Percentiles rank a stretch among this genome's conserved stretches.
These are phyloP conservation scores for Colletotrichum limetticola DNA, from an alignment of 2,329 filamentous ascomycete species.

Conservation along the genomic window DNA sequence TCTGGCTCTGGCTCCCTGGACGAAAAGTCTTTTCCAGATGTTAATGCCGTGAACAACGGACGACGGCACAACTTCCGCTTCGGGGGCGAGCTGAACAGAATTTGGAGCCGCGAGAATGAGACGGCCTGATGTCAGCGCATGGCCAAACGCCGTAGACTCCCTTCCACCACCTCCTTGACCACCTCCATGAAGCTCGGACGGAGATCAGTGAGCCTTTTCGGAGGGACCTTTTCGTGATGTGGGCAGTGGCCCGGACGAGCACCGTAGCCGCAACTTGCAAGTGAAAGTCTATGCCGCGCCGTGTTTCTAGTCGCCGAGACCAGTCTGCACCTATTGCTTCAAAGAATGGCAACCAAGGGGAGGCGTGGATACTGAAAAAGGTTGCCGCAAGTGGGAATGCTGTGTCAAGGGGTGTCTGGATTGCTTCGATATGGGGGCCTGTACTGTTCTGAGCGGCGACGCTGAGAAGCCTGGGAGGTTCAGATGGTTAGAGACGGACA, in stretches of 20 bases:
- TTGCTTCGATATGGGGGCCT: not conserved
- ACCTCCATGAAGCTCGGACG: not conserved
- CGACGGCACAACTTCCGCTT: constrained; percentile 16
- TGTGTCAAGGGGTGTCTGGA: not conserved
- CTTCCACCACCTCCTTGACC: not conserved
- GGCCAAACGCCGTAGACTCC: constrained; percentile 5
- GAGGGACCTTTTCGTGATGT: constrained; percentile 23
- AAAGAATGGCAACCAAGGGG: not conserved
- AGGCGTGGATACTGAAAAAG: not conserved
- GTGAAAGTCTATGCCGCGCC: not conserved
- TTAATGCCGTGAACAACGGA: constrained; percentile 24
- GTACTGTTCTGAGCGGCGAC: not conserved
- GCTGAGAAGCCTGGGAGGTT: not conserved
- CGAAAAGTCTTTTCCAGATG: constrained; percentile 17
- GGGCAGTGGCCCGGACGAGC: constrained; percentile 2
- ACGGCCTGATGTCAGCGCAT: constrained; percentile 15
- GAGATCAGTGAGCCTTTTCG: not conserved
- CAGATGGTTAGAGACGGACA: not conserved
- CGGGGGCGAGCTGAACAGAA: constrained; percentile 5
- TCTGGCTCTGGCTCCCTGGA: not conserved
- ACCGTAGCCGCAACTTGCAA: not conserved
- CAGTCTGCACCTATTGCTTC: not conserved
- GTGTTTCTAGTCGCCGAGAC: not conserved
- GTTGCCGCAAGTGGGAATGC: not conserved
- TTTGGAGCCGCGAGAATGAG: not conserved